Base-by-base conservation (phyloP, 768 basidiomycete genomes). In the Leucogyrophana mollusca region DNA sequence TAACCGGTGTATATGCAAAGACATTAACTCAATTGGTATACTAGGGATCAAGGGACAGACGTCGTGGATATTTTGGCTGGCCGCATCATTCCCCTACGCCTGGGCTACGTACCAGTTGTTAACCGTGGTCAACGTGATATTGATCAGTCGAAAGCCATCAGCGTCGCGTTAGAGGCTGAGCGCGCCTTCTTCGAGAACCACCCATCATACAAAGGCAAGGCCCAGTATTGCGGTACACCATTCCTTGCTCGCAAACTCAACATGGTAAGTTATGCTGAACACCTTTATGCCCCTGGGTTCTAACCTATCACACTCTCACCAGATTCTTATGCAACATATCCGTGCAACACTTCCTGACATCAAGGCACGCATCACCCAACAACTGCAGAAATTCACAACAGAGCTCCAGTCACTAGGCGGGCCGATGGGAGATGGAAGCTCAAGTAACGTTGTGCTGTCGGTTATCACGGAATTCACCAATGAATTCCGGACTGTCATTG, bases 271-370 rank as follows among this genome's bases (percentile, higher is more conserved):
- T 22, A 20, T 44, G 4, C 5, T 32, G 24, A 10, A 17, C 18
- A 18, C 16, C 9, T 3, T 23, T 22, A 16, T 38, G 34, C 18
- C 10, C 16, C 36, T 24, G 17, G 9, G 23, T 41, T 6, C 33
- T 46, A 27, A 40, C 25, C 33, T 50, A 24, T 44, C 13, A 54
- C 30, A 9, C 6, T 14, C 17, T 40, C 7, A 36, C 14, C 48
- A 95, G 94, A 95, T 99, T 61, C 83, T 99, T 43, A 98, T 98
- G 94, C 93, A 96, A 69, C 96, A 99, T 69, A 97, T 99, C 65
- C 90, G 91, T 46, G 82, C 90, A 43, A 96, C 93, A 17, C 79
- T 99, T n/a, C 96, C 96, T 24, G 96, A 99, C 64, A 98, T 98
- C 77, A 99, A 99, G 73, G 80, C 83, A 13, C 85, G 94, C 57